Conservation (phyloP, 805 yeast genomes). For the Metschnikowia noctiluminum region DNA sequence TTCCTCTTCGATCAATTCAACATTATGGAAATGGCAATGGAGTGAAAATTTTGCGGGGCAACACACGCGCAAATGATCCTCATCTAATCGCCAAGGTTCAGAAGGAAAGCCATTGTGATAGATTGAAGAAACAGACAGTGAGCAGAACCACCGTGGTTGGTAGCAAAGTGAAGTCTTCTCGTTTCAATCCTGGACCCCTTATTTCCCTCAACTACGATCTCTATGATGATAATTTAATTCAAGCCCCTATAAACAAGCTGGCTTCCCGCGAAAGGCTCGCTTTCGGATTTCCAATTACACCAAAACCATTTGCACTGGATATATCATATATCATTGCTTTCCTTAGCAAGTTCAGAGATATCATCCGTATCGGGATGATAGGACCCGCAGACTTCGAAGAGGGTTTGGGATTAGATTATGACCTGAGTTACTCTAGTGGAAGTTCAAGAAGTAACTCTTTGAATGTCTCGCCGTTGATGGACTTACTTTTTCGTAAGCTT, state of each 20-base stretch:
- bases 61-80: neutral
- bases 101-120: too few species aligned
- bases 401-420: conserved; percentile 28
- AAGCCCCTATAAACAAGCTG: conserved; percentile 16
- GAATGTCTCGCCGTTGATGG: conserved; percentile 30
- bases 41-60: neutral
- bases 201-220: conserved; percentile 32
- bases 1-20: neutral
- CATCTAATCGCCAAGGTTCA: too few species aligned
- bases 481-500: conserved; percentile 28
- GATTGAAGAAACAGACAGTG: neutral
- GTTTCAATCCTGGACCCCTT: conserved; percentile 41
- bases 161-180: conserved; percentile 25
- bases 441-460: neutral
- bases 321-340: conserved; percentile 32
- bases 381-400: conserved; percentile 40
- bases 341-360: conserved; percentile 28
- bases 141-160: conserved; percentile 32
- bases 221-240: conserved; percentile 36
- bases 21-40: neutral
- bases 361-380: conserved; percentile 21
- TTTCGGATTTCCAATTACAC: conserved; percentile 30
- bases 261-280: conserved; percentile 28
- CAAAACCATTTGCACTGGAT: conserved; percentile 25
- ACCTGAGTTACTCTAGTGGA: neutral